Base-by-base conservation (phyloP, 169 alveolate genomes). In the Eimeria sp. region DNA sequence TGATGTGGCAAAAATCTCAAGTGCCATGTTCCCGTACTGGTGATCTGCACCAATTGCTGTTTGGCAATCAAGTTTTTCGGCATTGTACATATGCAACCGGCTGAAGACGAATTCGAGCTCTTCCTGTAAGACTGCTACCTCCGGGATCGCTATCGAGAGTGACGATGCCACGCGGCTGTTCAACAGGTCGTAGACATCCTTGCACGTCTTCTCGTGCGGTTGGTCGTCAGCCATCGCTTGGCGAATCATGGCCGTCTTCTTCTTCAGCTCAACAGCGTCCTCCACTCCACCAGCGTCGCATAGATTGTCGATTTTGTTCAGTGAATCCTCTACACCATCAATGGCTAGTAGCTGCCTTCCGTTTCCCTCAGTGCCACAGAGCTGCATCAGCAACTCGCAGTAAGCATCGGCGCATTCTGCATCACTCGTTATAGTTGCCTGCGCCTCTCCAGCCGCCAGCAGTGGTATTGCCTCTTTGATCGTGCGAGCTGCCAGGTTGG, bases 151-250 rank as follows among this genome's bases (percentile, higher is more conserved):
- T 49, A 93, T 89, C 25, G 96, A 93, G 22, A 93, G 93, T 0
- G 94, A 88, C 63, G 90, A 88, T 16, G 88, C 94, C 20, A 70
- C 89, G 67, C 96, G 96, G 43, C 54, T 27, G 70, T 83, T 93
- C 92, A 93, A 78, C 10, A 93, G 75, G 65, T 93, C 96, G 78
- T 83, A 93, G 47, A 93, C 96, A 51, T 93, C 96, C 67, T 93
- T 93, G 80, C 96, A 93, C 30, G 96, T 93, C 96, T 93, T 93
- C 80, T 93, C 96, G 65, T 88, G 93, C n/a, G 96, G 96, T 89
- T 93, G 96, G 80, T 93, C 96, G 67, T 93, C 96, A 20, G 80
- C 96, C 96, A 93, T 93, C 61, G 96, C 96, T 84, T 93, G 96
- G 65, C 96, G 96, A 57, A 93, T 93, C 96, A 93, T 93, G 65